These are phyloP conservation scores for Corymbia citriodora DNA, from an alignment of 441 rosid species.

Conservation along the genomic window DNA sequence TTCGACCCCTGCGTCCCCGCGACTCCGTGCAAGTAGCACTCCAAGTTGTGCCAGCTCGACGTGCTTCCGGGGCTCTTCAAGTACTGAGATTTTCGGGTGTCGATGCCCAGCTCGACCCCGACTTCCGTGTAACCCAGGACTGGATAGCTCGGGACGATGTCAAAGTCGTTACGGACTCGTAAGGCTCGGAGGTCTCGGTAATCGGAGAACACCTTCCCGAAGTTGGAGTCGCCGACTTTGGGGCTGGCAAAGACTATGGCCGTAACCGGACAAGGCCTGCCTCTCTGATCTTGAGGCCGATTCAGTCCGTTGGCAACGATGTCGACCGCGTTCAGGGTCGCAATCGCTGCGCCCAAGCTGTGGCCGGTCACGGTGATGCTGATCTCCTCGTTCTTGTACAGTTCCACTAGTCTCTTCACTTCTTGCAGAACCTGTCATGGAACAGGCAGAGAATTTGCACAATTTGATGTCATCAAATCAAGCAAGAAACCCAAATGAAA, in stretches of 20 bases:
- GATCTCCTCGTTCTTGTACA: constrained; percentile 58
- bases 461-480: background rate
- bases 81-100: constrained; percentile 55
- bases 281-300: constrained; percentile 18
- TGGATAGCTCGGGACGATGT: constrained; percentile 66
- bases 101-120: constrained; percentile 62
- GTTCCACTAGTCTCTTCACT: constrained; percentile 57
- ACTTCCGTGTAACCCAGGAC: constrained; percentile 58
- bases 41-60: constrained; percentile 51
- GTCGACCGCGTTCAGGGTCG: constrained; percentile 72
- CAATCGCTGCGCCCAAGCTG: constrained; percentile 78
- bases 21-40: constrained; percentile 70
- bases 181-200: constrained; percentile 43
- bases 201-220: constrained; percentile 34
- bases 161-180: constrained; percentile 40
- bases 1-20: constrained; percentile 64
- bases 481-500: background rate
- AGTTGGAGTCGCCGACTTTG: constrained; percentile 62
- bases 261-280: constrained; percentile 47
- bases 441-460: background rate
- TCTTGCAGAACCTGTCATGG: constrained; percentile 48
- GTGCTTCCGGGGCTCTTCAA: constrained; percentile 52
- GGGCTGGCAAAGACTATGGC: constrained; percentile 77
- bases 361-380: constrained; percentile 77
- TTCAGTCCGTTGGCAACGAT: constrained; percentile 65